Conservation (phyloP, 805 yeast species). For the Saccharomycopsis guyanensis region DNA sequence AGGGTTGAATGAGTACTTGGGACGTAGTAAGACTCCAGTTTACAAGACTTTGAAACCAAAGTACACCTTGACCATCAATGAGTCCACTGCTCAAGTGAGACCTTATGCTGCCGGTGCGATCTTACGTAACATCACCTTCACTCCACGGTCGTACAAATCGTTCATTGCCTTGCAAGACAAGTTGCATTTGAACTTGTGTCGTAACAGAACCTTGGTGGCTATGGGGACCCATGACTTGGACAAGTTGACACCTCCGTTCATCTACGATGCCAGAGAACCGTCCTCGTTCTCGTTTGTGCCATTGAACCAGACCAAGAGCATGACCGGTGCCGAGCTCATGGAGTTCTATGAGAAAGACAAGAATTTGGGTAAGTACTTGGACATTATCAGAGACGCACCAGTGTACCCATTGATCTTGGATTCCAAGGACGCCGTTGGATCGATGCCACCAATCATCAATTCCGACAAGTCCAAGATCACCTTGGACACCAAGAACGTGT, state of each 20-base stretch:
- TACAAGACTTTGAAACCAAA: conserved; percentile 58
- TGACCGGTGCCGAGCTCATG: conserved; percentile 74
- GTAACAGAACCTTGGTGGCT: conserved; percentile 95
- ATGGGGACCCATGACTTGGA: conserved; percentile 97
- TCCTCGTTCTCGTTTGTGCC: conserved; percentile 68
- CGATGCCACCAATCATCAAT: conserved; percentile 96
- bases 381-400: conserved; percentile 79
- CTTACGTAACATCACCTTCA: conserved; percentile 74
- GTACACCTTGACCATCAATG: conserved; percentile 60
- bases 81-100: conserved; percentile 66
- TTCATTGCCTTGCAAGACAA: conserved; percentile 95
- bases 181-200: conserved; percentile 88
- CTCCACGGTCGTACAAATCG: conserved; percentile 81
- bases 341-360: conserved; percentile 88
- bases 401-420: conserved; percentile 89
- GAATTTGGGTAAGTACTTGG: conserved; percentile 82
- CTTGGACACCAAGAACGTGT: conserved; percentile 75
- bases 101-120: conserved; percentile 96
- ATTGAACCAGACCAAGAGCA: conserved; percentile 57
- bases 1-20: conserved; percentile 85
- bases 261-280: conserved; percentile 80
- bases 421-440: conserved; percentile 65
- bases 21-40: conserved; percentile 55
- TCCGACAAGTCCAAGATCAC: conserved; percentile 85
- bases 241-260: conserved; percentile 71